Evolutionary conservation across 345 rosid species (phyloP).

Genomic region (Arabis hirsuta): DNA sequence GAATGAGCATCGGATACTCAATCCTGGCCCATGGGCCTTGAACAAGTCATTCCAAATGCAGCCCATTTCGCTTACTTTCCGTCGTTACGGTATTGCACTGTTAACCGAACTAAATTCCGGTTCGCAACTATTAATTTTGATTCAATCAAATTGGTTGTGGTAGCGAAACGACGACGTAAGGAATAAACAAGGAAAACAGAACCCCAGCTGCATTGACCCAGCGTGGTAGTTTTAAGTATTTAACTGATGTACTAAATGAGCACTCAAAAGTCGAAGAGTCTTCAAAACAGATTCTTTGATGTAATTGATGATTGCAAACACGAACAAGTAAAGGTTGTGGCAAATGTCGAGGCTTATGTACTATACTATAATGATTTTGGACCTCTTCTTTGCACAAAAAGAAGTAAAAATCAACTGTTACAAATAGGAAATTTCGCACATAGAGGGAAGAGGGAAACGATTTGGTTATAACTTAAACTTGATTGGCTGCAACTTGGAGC

Average conservation of each 20-base stretch:
- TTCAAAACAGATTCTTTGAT: too few species aligned
- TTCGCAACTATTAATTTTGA: neutral
- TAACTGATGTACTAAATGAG: too few species aligned
- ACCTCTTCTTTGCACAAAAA: neutral
- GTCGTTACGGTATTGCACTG: neutral
- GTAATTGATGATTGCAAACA: neutral
- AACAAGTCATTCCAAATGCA: neutral
- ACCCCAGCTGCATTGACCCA: too few species aligned
- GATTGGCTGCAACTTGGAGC: conserved; percentile 4
- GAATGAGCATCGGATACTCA: neutral
- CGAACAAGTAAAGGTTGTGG: neutral
- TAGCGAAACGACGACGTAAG: too few species aligned
- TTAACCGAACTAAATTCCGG: conserved; percentile 11
- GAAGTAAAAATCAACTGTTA: neutral
- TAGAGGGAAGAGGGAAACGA: neutral
- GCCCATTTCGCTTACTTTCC: neutral
- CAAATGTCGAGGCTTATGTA: too few species aligned
- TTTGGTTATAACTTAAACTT: neutral
- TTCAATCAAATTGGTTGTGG: neutral
- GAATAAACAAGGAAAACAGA: too few species aligned
- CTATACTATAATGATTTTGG: neutral
- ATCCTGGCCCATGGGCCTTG: conserved; percentile 12
- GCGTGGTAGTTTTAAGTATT: too few species aligned
- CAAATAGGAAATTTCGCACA: neutral
- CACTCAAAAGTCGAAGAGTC: too few species aligned